Percentiles rank a stretch among this genome's conserved stretches.
phyloP scores from a whole-genome alignment of 805 yeast genomes.

The Yamadazyma phyllophila region DNA sequence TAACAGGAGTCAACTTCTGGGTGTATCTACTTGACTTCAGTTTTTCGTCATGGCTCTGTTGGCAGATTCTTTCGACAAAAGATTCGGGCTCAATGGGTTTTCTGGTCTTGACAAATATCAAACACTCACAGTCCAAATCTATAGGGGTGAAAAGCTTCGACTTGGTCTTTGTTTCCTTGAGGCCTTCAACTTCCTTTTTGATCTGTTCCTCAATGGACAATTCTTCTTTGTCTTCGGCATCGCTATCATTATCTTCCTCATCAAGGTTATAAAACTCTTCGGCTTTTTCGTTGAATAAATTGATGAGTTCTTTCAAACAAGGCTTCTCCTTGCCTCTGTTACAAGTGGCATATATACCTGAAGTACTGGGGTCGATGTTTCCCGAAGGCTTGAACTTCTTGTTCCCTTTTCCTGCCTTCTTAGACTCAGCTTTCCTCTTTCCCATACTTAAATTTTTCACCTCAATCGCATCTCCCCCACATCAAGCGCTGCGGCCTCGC shows the following conservation, averaged over 20 bases:
- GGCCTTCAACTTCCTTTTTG: conserved; percentile 61
- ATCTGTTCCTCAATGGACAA: conserved; percentile 75
- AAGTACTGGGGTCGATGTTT: conserved; percentile 75
- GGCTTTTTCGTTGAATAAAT: conserved; percentile 46
- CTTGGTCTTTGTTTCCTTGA: conserved; percentile 48
- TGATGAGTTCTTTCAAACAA: conserved; percentile 70
- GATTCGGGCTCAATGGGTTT: conserved; percentile 76
- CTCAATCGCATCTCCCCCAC: conserved; percentile 1
- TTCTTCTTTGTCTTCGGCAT: conserved; percentile 27
- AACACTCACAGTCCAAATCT: conserved; percentile 74
- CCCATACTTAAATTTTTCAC: conserved; percentile 20
- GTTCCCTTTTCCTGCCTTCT: conserved; percentile 19
- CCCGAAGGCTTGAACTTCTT: conserved; percentile 50
- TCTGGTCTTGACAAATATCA: conserved; percentile 78
- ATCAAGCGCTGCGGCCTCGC: neutral
- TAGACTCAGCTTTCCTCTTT: conserved; percentile 24
- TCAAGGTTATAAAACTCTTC: conserved; percentile 31
- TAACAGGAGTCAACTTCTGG: conserved; percentile 79
- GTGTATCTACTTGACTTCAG: conserved; percentile 66
- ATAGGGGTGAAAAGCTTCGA: conserved; percentile 52
- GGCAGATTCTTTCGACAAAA: conserved; percentile 63
- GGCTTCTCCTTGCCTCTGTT: conserved; percentile 73
- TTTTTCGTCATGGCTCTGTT: conserved; percentile 51
- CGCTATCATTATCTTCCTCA: conserved; percentile 20
- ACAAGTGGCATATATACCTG: conserved; percentile 90